Base-by-base conservation (phyloP, 1,139 yeast species). In the Wickerhamomyces sp. region DNA sequence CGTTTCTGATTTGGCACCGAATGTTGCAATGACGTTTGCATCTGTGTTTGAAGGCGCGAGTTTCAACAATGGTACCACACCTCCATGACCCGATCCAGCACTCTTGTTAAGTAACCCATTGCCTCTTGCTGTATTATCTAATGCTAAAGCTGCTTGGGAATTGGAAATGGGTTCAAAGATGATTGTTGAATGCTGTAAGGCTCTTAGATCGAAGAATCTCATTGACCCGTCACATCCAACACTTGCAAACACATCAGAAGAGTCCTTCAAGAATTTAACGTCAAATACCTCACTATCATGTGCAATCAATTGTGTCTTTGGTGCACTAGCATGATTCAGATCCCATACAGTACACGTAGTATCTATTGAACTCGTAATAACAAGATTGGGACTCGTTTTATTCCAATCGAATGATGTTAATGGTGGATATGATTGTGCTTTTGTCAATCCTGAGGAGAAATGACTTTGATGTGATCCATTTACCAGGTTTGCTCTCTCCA, bases 321-420 rank as follows among this genome's bases (percentile, higher is more conserved):
- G 95, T 5, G 72, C 58, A 34, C 69, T 72, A 9, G 77, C 68
- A 32, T 66, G 59, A 22, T 66, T 68, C 28, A 87, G 62, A 59
- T 91, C 97, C 97, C 98, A 91, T 4, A 88, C 80, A 0, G 97
- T 89, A 60, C 98, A 91, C 1, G 98, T 91, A 1, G 98, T 91
- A 59, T 91, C 98, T 10, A 91, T 87, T 21, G 93, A 80, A 41
- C 93, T 78, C 2, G 96, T 87, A 30, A 91, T 84, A 17, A 88
- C 72, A 26, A 80, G 61, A 37, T 75, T 73, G 7, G 87, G 75
- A 50, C 86, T 91, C 4, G 71, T 66, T 31, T 69, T 62, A 62
- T 85, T 88, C 97, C 98, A 91, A 59, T 91, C 96, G 54, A 91
- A 87, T 5, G 95, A 81, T 0, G 97, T 89, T 33, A 91, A 73